Evolutionary conservation across 2,329 filamentous ascomycete species (phyloP), one percentile per base, ranked within the genome.

Genomic region (Pyricularia grisea): DNA sequence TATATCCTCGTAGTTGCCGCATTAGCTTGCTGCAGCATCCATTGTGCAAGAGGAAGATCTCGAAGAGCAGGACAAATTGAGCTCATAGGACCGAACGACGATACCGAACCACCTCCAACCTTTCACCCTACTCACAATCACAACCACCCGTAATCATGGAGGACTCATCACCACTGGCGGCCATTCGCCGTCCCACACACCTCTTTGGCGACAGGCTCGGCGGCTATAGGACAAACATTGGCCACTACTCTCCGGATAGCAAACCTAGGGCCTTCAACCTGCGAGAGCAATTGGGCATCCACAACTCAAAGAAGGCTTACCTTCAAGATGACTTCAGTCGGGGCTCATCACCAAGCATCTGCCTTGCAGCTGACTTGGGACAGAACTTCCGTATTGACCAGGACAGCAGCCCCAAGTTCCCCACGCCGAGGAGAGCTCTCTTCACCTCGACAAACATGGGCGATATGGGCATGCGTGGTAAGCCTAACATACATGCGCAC

Each of bases 371-470:
- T 71, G 95, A 99, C 80, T 85, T 98, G 74, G 97, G 94, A 70
- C 93, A 97, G 78, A 99, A 98, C 83, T 97, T 98, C 78, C 92
- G 94, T 77, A 92, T 98, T 78, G 94, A 97, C 80, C 93, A 81
- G 71, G 84, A 88, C 69, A 79, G 91, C 76, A 97, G 93, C 79
- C 93, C 93, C 42, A 90, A 92, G 78, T 85, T 94, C 73, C 90
- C 90, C 14, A 97, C 93, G 10, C 93, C 93, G 70, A 90, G 93
- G 71, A 87, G 93, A 72, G 92, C 92, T 73, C 87, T 97, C 77
- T 97, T 97, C 83, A 92, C 92, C 42, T 86, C 91, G 31, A 85
- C 88, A 75, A 81, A 91, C 73, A 89, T 92, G 77, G 84, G 84
- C 72, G 79, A 84, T 68, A 77, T 84, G 71, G 85, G 86, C 66